A percentile compares a stretch with the other conserved stretches of the same genome.
Conservation (phyloP, 768 basidiomycete genomes). For the Lenzites betulinus region DNA sequence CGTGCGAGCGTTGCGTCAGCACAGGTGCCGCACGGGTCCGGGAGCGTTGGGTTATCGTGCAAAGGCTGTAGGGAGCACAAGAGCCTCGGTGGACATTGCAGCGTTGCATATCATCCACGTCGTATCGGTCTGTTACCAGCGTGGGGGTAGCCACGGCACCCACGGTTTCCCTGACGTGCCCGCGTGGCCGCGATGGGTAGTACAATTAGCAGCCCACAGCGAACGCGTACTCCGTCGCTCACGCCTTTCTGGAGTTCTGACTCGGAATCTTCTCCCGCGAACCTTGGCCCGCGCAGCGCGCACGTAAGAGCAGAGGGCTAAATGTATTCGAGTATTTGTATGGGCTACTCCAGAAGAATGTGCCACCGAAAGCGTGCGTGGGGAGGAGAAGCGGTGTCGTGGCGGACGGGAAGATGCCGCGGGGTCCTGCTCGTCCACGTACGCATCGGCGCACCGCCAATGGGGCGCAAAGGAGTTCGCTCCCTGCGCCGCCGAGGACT, state of each 20-base stretch:
- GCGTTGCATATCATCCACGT: not conserved
- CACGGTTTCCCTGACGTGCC: not conserved
- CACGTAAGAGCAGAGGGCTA: not conserved
- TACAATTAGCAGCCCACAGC: not conserved
- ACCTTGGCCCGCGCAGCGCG: not conserved
- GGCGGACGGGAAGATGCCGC: not conserved
- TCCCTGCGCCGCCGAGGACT: not conserved
- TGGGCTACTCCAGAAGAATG: not conserved
- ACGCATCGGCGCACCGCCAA: not conserved
- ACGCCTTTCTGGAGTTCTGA: not conserved
- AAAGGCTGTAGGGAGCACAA: not conserved
- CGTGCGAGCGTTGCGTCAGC: not conserved
- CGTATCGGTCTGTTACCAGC: not conserved
- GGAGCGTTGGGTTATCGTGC: not conserved
- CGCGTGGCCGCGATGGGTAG: not conserved
- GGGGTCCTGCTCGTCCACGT: not conserved
- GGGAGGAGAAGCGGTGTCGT: not conserved
- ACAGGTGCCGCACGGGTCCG: not conserved
- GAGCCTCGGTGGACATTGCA: not conserved
- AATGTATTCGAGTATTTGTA: not conserved
- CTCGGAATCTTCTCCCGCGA: conserved; percentile 21
- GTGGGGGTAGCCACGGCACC: not conserved
- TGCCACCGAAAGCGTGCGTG: not conserved
- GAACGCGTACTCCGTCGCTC: not conserved
- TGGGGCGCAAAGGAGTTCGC: not conserved